phyloP scores from a whole-genome alignment of 2,329 filamentous ascomycete genomes.

The Trichoderma sp. region DNA sequence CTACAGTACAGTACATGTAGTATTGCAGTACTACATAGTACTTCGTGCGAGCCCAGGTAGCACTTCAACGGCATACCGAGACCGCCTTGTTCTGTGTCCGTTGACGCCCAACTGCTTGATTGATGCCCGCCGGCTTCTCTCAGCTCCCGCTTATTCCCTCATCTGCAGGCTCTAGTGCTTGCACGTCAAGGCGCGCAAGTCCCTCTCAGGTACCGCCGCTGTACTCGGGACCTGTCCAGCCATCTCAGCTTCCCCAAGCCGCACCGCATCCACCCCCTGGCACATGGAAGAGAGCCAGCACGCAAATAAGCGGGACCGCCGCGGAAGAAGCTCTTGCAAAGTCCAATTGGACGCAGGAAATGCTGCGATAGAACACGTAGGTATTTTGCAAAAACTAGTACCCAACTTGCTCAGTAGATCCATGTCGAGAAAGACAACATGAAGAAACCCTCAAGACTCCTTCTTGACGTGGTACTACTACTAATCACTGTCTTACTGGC shows the following conservation, averaged over 20 bases:
- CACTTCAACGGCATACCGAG: neutral
- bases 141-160: slow-evolving; percentile 11
- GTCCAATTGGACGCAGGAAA: too few species aligned
- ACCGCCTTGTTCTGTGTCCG: neutral
- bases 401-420: too few species aligned
- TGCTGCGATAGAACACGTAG: too few species aligned
- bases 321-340: neutral
- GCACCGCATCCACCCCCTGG: slow-evolving; percentile 13
- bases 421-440: too few species aligned
- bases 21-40: too few species aligned
- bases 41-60: too few species aligned
- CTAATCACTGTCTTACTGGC: neutral
- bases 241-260: neutral
- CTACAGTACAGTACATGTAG: too few species aligned
- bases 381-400: too few species aligned
- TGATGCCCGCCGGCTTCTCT: neutral
- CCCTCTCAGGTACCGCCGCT: neutral
- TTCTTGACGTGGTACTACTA: neutral
- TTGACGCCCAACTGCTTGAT: slow-evolving; percentile 2
- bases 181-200: neutral
- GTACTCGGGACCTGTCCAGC: neutral
- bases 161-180: slow-evolving; percentile 7
- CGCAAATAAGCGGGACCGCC: neutral
- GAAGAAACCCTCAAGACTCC: neutral
- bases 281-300: slow-evolving; percentile 6